A percentile compares a stretch with the other conserved stretches of the same genome.
phyloP scores from a whole-genome alignment of 768 basidiomycete genomes.

The Hypholoma sublateritium region DNA sequence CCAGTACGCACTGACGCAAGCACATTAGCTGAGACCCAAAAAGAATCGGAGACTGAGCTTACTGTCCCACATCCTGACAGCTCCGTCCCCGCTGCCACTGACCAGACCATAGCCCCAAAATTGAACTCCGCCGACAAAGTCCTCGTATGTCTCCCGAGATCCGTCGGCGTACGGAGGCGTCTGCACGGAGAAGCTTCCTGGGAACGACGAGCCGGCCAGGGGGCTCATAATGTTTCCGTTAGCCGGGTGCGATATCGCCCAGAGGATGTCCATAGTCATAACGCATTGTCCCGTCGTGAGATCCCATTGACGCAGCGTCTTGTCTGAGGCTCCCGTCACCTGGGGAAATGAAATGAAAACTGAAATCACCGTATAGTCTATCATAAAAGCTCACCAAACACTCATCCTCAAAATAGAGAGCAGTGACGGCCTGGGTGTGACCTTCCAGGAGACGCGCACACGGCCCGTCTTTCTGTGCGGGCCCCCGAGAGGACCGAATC shows the following conservation, averaged over 20 bases:
- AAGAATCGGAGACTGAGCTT: constrained; percentile 34
- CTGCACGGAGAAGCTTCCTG: constrained; percentile 72
- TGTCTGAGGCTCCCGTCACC: constrained; percentile 98
- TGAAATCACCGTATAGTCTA: background rate
- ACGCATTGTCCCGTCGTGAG: constrained; percentile 96
- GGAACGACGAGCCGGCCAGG: constrained; percentile 45
- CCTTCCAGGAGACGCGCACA: constrained; percentile 83
- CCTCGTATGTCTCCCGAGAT: constrained; percentile 92
- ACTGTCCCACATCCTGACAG: constrained; percentile 99
- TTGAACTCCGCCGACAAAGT: constrained; percentile 96
- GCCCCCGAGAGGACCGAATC: constrained; percentile 35
- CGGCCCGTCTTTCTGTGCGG: constrained; percentile 47
- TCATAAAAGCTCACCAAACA: constrained; percentile 64
- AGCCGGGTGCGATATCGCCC: constrained; percentile 95
- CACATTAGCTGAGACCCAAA: background rate
- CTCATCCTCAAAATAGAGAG: constrained; percentile 93
- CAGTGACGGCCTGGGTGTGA: constrained; percentile 89
- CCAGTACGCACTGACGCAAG: constrained; percentile 85
- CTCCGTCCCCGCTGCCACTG: constrained; percentile 96
- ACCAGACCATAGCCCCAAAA: constrained; percentile 99
- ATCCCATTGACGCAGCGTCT: constrained; percentile 98
- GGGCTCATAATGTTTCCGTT: constrained; percentile 37
- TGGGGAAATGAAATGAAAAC: constrained; percentile 31
- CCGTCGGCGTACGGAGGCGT: constrained; percentile 89
- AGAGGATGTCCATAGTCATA: constrained; percentile 99